Evolutionary conservation across 2,329 filamentous ascomycete species (phyloP).

Genomic region (Colletotrichum sp.): DNA sequence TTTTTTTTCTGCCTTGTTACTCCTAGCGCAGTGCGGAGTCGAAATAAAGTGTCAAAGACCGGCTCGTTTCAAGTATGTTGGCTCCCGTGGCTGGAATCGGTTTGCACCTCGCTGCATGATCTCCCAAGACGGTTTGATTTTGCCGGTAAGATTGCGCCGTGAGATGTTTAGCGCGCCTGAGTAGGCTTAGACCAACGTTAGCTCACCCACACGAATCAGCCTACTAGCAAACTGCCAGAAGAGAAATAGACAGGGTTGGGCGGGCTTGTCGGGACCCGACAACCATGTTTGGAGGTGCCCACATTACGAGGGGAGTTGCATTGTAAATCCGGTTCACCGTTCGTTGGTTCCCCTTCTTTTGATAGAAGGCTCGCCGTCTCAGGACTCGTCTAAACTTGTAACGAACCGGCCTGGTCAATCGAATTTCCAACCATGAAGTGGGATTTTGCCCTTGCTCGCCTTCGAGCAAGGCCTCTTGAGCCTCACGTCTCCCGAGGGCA

Average conservation of each 20-base stretch:
- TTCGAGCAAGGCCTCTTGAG: not conserved
- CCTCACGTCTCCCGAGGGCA: not conserved
- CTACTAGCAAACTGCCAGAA: not conserved
- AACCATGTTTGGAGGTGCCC: not conserved
- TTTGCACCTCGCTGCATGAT: not conserved
- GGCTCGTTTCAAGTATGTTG: constrained; percentile 5
- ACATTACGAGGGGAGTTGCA: not conserved
- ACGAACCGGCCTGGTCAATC: not conserved
- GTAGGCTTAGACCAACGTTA: not conserved
- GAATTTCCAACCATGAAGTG: not conserved
- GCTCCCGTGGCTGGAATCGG: not conserved
- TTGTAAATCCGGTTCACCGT: not conserved
- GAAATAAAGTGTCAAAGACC: not conserved
- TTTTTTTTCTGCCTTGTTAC: not conserved
- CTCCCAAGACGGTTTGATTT: not conserved
- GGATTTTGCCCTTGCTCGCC: not conserved
- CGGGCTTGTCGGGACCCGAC: not conserved
- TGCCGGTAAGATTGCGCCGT: constrained; percentile 2
- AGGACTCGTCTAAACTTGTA: not conserved
- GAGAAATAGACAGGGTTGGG: not conserved
- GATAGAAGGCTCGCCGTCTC: not conserved
- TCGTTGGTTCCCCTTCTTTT: not conserved
- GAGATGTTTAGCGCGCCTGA: not conserved
- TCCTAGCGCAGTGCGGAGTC: constrained; percentile 1
- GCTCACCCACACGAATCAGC: not conserved